Base-by-base conservation (phyloP, 202 grass and related monocot species). In the Eragrostis tef region DNA sequence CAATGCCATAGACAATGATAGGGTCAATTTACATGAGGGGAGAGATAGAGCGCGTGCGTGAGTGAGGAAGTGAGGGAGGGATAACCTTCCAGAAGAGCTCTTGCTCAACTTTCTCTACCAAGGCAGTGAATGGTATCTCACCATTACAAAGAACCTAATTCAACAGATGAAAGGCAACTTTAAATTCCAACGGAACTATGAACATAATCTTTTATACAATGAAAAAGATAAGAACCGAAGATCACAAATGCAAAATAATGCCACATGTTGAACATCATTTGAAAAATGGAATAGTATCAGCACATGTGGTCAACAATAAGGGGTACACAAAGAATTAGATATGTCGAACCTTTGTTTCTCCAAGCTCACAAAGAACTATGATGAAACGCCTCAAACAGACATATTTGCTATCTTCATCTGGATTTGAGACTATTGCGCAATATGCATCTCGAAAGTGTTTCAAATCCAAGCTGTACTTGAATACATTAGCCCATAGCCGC, bases 41-140 rank as follows among this genome's bases (percentile, higher is more conserved):
- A n/a, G n/a, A n/a, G n/a, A n/a, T n/a, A n/a, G n/a, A n/a, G n/a
- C n/a, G n/a, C n/a, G n/a, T 46, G 24, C 57, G 46, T 62, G 39
- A 17, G 14, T 77, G 13, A 20, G 9, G 60, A 26, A 29, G n/a
- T 20, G 15, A 45, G 47, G 10, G 20, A 69, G 58, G 49, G 39
- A 70, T 22, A 69, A 94, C 95, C 92, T 98, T 98, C 85, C 79
- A 93, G 81, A 87, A 92, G 80, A 98, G 92, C 80, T 98, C 92
- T 86, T 98, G 89, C 82, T 98, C 95, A 66, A 98, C 90, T 61
- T 92, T 98, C 78, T 93, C 92, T 61, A 94, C 83, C 77, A 98
- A 93, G 60, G 87, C 92, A 77, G 91, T 90, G 78, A 94, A 98
- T 79, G 95, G 90, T 64, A 98, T 91, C 85, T 93, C 87, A 11